These are phyloP conservation scores for Cyclotella choctawhatcheeana DNA, from an alignment of 108 stramenopile species.

Conservation along the genomic window DNA sequence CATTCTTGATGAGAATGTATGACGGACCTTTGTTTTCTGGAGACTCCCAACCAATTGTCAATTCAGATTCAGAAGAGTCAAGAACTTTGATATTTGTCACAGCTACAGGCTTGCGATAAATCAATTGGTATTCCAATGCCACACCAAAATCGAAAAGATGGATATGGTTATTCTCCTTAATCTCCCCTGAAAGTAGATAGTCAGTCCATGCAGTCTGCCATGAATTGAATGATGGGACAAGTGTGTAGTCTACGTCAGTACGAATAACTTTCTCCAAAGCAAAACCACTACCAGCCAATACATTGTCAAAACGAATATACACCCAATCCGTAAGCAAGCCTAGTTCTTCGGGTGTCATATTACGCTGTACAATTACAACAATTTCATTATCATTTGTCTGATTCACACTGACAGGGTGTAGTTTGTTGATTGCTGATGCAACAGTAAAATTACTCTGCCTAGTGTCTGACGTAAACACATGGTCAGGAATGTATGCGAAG, in stretches of 20 bases:
- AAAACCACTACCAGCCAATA: constrained; percentile 10
- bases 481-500: constrained; percentile 30
- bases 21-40: neutral
- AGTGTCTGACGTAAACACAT: constrained; percentile 40
- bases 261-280: constrained; percentile 28
- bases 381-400: neutral
- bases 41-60: constrained; percentile 19
- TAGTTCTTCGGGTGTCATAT: neutral
- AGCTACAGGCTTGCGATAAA: neutral
- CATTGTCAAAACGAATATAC: constrained; percentile 38
- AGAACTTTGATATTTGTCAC: constrained; percentile 10
- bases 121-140: constrained; percentile 22
- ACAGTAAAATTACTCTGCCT: constrained; percentile 39
- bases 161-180: constrained; percentile 23
- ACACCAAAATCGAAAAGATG: constrained; percentile 42
- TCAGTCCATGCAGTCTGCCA: constrained; percentile 45
- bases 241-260: constrained; percentile 32
- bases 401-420: constrained; percentile 13
- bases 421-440: constrained; percentile 19
- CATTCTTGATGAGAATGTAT: constrained; percentile 6
- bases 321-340: constrained; percentile 30
- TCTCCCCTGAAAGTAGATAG: constrained; percentile 21
- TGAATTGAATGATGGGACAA: constrained; percentile 30
- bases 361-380: constrained; percentile 25
- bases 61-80: constrained; percentile 12